phyloP scores from a whole-genome alignment of 495 filamentous ascomycete genomes.

The Pseudomonodictys pantanalensis region DNA sequence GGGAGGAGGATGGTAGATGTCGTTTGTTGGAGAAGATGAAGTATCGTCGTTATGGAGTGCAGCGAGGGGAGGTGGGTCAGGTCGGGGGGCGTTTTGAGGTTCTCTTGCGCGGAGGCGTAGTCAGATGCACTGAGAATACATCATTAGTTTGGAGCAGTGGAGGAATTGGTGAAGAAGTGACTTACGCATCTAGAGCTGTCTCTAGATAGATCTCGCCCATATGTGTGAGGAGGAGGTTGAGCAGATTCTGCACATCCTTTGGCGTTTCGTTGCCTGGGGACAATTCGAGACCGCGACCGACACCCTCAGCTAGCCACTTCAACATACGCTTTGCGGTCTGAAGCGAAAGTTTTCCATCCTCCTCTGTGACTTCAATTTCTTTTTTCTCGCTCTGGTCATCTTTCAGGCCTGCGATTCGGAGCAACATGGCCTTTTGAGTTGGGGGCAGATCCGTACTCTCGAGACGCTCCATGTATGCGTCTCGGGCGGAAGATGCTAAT shows the following conservation, averaged over 20 bases:
- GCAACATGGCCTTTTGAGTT: slow-evolving; percentile 80
- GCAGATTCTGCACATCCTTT: slow-evolving; percentile 84
- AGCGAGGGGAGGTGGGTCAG: slow-evolving; percentile 76
- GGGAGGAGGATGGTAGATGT: slow-evolving; percentile 88
- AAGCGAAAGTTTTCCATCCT: slow-evolving; percentile 79
- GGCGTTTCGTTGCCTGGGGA: slow-evolving; percentile 82
- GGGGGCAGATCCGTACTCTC: slow-evolving; percentile 80
- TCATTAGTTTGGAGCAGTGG: background rate
- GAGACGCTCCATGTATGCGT: slow-evolving; percentile 78
- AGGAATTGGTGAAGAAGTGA: slow-evolving; percentile 12
- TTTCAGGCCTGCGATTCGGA: slow-evolving; percentile 72
- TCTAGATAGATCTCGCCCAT: slow-evolving; percentile 96
- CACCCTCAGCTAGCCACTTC: slow-evolving; percentile 94
- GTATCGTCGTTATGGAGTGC: slow-evolving; percentile 78
- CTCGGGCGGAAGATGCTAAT: slow-evolving; percentile 73
- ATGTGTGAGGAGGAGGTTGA: slow-evolving; percentile 78
- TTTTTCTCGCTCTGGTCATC: slow-evolving; percentile 51
- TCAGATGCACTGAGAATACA: slow-evolving; percentile 60
- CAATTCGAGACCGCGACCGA: slow-evolving; percentile 88
- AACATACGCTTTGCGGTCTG: slow-evolving; percentile 93
- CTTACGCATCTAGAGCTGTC: slow-evolving; percentile 78
- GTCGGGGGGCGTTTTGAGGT: slow-evolving; percentile 78
- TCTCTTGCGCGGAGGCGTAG: slow-evolving; percentile 69
- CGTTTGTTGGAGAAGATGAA: slow-evolving; percentile 87
- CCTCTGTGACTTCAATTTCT: slow-evolving; percentile 85